A percentile compares a stretch with the other conserved stretches of the same genome.
Evolutionary conservation across 2,329 filamentous ascomycete genomes (phyloP).

Genomic region (Conoideocrella luteorostrata): DNA sequence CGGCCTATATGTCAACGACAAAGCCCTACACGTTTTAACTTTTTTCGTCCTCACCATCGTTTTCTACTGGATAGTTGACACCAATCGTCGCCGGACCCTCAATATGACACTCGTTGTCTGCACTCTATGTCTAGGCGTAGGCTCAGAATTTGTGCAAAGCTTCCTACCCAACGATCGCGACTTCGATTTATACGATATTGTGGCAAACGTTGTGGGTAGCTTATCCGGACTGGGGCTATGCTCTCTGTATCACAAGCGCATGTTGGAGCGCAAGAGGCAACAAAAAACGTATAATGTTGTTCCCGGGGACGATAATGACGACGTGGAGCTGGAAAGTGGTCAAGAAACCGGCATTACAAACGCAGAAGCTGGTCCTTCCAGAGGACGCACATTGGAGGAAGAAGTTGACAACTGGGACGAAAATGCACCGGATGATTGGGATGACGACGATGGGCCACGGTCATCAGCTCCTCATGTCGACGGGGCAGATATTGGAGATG

Average conservation of each 20-base stretch:
- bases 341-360: conserved; percentile 62
- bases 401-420: conserved; percentile 95
- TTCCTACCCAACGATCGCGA: conserved; percentile 66
- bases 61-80: conserved; percentile 98
- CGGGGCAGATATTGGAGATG: conserved; percentile 22
- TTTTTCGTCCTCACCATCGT: conserved; percentile 83
- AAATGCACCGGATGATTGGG: conserved; percentile 58
- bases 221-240: conserved; percentile 65
- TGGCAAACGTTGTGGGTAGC: conserved; percentile 81
- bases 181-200: conserved; percentile 76
- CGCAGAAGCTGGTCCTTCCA: conserved; percentile 18
- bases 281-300: conserved; percentile 67
- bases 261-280: conserved; percentile 79
- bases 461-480: conserved; percentile 13
- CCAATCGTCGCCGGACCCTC: conserved; percentile 73
- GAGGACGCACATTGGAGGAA: conserved; percentile 54
- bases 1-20: conserved; percentile 68
- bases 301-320: conserved; percentile 54
- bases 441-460: conserved; percentile 39
- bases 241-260: conserved; percentile 89
- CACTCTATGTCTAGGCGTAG: conserved; percentile 63
- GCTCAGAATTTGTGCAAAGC: conserved; percentile 69
- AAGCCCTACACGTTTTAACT: conserved; percentile 76
- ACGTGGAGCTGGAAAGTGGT: conserved; percentile 71
- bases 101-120: conserved; percentile 79